A percentile compares a stretch with the other conserved stretches of the same genome.
These are phyloP conservation scores for Penicillium simplicissimum DNA, from an alignment of 495 filamentous ascomycete genomes.

Conservation along the genomic window DNA sequence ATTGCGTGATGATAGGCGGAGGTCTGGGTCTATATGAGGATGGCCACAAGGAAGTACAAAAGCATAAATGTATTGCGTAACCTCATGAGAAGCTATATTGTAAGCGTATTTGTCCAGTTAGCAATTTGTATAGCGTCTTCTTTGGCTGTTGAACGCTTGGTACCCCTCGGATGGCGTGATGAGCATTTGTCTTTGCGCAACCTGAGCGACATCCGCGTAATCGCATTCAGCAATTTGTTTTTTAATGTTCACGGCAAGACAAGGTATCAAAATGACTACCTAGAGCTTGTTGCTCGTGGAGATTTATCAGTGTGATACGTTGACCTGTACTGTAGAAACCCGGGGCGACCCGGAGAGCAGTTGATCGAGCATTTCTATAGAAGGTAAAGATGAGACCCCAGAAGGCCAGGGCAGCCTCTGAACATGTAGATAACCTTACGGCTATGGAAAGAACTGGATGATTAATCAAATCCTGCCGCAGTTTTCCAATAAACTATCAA, in stretches of 20 bases:
- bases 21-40: neutral
- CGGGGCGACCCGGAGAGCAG: too few relatives aligned
- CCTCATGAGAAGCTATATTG: neutral
- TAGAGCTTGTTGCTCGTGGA: neutral
- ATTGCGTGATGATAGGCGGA: neutral
- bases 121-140: neutral
- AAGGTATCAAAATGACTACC: neutral
- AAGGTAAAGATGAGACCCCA: too few relatives aligned
- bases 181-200: slow-evolving; percentile 10
- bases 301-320: neutral
- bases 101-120: too few relatives aligned
- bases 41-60: neutral
- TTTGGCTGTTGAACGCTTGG: neutral
- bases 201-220: neutral
- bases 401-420: too few relatives aligned
- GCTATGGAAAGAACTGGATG: too few relatives aligned
- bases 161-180: slow-evolving; percentile 24
- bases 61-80: neutral
- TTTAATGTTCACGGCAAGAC: neutral
- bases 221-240: neutral
- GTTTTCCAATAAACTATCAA: neutral
- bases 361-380: too few relatives aligned
- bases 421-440: too few relatives aligned
- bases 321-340: neutral
- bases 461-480: neutral